Percentiles rank a stretch among this genome's conserved stretches.
These are phyloP conservation scores for Pleurotus ostreatus DNA, from an alignment of 768 basidiomycete species.

Conservation along the genomic window DNA sequence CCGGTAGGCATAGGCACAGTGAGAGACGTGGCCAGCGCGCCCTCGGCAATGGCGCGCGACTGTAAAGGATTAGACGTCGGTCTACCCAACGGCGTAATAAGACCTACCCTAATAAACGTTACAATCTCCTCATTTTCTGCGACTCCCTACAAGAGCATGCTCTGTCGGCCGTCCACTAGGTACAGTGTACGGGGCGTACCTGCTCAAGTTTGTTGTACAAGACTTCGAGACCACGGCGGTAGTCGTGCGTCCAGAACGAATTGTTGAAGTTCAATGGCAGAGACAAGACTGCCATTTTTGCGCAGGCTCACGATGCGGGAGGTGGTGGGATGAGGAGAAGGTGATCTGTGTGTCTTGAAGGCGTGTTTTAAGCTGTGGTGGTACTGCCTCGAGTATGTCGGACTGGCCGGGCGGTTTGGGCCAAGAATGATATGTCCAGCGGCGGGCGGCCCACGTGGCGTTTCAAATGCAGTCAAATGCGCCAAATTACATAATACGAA, in stretches of 20 bases:
- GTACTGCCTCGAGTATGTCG: constrained; percentile 20
- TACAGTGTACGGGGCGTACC: constrained; percentile 33
- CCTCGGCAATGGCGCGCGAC: constrained; percentile 74
- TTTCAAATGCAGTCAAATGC: no score
- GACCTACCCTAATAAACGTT: constrained; percentile 73
- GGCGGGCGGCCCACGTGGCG: neutral
- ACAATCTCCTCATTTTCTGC: constrained; percentile 82
- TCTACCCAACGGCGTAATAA: neutral
- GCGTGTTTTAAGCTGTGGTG: constrained; percentile 11
- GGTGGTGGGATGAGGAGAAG: constrained; percentile 8
- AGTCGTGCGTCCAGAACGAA: constrained; percentile 95
- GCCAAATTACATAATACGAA: neutral
- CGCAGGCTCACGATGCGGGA: constrained; percentile 5
- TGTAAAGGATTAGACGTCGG: constrained; percentile 23
- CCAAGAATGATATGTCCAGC: neutral
- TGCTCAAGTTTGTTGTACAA: constrained; percentile 76
- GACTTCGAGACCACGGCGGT: constrained; percentile 76
- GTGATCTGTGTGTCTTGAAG: neutral
- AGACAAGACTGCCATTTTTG: constrained; percentile 79
- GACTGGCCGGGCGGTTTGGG: constrained; percentile 7
- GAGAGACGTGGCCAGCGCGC: constrained; percentile 56
- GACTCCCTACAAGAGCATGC: constrained; percentile 50
- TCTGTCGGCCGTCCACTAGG: constrained; percentile 11
- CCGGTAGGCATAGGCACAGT: constrained; percentile 45
- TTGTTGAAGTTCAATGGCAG: constrained; percentile 87